Percentiles rank a stretch among this genome's conserved stretches.
Conservation (phyloP, 306 rosid species). For the Lotus japonicus region DNA sequence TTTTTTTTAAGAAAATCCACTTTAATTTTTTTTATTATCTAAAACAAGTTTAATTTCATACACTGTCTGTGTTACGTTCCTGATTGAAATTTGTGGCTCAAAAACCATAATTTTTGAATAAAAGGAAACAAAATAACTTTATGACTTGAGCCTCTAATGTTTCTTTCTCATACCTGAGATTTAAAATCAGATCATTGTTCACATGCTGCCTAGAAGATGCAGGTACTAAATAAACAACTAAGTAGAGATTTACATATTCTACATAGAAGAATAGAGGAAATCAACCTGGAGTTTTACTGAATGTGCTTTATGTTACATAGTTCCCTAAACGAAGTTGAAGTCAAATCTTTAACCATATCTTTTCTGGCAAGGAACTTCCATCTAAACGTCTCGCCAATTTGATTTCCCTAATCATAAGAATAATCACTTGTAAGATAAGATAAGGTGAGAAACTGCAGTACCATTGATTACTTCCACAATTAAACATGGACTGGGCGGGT, state of each 20-base stretch:
- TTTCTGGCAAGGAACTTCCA: slow-evolving; percentile 59
- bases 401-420: slow-evolving; percentile 41
- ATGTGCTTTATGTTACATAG: slow-evolving; percentile 17
- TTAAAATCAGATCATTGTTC: too few relatives aligned
- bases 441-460: background rate
- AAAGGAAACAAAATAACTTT: too few relatives aligned
- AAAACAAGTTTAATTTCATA: too few relatives aligned
- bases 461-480: background rate
- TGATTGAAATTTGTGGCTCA: too few relatives aligned
- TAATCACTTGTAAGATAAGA: background rate
- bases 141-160: too few relatives aligned
- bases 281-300: slow-evolving; percentile 54
- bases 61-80: too few relatives aligned
- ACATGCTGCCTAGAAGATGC: too few relatives aligned
- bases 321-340: background rate
- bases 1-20: too few relatives aligned
- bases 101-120: too few relatives aligned
- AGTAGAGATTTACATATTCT: background rate
- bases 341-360: slow-evolving; percentile 68
- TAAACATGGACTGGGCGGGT: too few relatives aligned
- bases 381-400: slow-evolving; percentile 40
- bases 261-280: background rate
- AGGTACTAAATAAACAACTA: background rate
- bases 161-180: too few relatives aligned
- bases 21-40: too few relatives aligned